Evolutionary conservation across 495 filamentous ascomycete species (phyloP).

Genomic region (Lentithecium fluviatile): DNA sequence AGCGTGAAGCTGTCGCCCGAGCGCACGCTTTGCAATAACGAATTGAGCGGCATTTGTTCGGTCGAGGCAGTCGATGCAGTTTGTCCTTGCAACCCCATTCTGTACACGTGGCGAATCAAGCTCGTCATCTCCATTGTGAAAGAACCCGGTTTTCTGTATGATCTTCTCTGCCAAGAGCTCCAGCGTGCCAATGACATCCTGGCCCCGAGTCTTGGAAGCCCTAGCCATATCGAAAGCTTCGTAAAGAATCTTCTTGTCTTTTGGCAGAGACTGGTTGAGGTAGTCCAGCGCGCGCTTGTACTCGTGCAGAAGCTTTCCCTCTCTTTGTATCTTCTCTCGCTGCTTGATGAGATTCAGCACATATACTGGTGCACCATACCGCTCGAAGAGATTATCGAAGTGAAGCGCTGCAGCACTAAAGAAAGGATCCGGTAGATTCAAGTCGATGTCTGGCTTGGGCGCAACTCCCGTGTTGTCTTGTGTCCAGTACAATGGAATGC

Average conservation of each 20-base stretch:
- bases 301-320: constrained; percentile 85
- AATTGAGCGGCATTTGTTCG: constrained; percentile 97
- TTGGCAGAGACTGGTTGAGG: constrained; percentile 90
- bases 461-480: constrained; percentile 95
- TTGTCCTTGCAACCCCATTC: constrained; percentile 90
- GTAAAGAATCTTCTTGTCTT: constrained; percentile 80
- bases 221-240: constrained; percentile 98
- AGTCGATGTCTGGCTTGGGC: constrained; percentile 90
- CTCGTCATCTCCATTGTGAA: constrained; percentile 78
- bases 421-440: constrained; percentile 93
- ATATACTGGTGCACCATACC: constrained; percentile 89
- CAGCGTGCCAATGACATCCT: constrained; percentile 90
- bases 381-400: constrained; percentile 92
- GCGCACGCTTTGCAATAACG: constrained; percentile 92
- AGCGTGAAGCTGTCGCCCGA: constrained; percentile 90
- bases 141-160: constrained; percentile 82
- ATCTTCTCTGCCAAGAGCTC: constrained; percentile 87
- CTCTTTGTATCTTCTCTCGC: constrained; percentile 83
- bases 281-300: constrained; percentile 87
- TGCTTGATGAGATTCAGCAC: constrained; percentile 93
- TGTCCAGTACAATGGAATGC: constrained; percentile 96
- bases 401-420: constrained; percentile 94
- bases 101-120: constrained; percentile 69
- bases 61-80: constrained; percentile 97
- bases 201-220: constrained; percentile 88